A percentile compares a stretch with the other conserved stretches of the same genome.
Evolutionary conservation across 805 yeast genomes (phyloP).

Genomic region (Yarrowia deformans): DNA sequence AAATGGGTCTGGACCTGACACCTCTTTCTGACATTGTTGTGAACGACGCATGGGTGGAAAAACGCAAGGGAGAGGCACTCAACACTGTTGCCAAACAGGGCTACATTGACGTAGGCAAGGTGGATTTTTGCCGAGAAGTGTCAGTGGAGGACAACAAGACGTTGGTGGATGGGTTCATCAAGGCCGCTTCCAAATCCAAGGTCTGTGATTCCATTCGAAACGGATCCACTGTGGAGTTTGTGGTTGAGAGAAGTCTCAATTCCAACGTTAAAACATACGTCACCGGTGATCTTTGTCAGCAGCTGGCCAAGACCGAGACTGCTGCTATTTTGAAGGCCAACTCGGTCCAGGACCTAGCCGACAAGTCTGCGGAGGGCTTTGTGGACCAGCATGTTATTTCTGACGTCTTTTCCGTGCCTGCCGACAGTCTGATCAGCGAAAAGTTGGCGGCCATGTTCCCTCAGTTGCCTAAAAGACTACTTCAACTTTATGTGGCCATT

Average conservation of each 20-base stretch:
- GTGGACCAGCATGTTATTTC: slow-evolving; percentile 35
- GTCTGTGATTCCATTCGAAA: slow-evolving; percentile 17
- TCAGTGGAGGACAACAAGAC: slow-evolving; percentile 29
- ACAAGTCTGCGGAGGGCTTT: slow-evolving; percentile 34
- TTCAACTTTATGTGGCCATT: slow-evolving; percentile 25
- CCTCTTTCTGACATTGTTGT: slow-evolving; percentile 14
- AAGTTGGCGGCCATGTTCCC: slow-evolving; percentile 19
- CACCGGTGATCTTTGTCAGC: slow-evolving; percentile 1
- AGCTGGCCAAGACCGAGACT: slow-evolving; percentile 19
- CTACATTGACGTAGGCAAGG: slow-evolving; percentile 17
- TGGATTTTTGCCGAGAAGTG: slow-evolving; percentile 18
- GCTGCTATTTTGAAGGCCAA: slow-evolving; percentile 8
- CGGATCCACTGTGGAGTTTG: slow-evolving; percentile 22
- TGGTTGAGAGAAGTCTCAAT: slow-evolving; percentile 23
- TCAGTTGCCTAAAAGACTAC: slow-evolving; percentile 28
- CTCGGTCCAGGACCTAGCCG: slow-evolving; percentile 23
- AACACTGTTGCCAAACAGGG: background rate
- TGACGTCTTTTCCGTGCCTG: slow-evolving; percentile 19
- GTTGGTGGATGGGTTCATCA: slow-evolving; percentile 5
- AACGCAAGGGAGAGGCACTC: slow-evolving; percentile 6
- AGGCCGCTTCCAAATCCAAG: slow-evolving; percentile 18
- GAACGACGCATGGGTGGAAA: slow-evolving; percentile 18
- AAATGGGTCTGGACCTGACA: slow-evolving; percentile 9
- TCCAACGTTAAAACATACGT: slow-evolving; percentile 8
- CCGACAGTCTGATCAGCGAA: slow-evolving; percentile 19